Evolutionary conservation across 805 yeast genomes (phyloP).

Genomic region (Dipodascus geniculatus): DNA sequence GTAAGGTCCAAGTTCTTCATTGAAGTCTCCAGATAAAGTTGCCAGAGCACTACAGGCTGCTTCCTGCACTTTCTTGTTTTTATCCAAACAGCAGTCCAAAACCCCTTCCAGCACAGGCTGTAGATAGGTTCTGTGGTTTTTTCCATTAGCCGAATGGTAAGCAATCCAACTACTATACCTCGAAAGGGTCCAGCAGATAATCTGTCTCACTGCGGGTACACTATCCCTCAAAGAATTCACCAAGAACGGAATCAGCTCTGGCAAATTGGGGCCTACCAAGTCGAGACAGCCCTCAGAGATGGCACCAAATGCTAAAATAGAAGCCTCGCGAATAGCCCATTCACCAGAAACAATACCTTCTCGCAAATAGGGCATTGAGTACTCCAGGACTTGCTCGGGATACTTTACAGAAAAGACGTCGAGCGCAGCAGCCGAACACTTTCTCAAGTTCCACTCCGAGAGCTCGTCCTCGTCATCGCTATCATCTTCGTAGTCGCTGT

Average conservation of each 20-base stretch:
- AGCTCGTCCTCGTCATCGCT: constrained; percentile 58
- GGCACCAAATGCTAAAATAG: constrained; percentile 91
- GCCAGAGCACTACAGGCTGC: constrained; percentile 85
- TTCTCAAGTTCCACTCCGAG: constrained; percentile 81
- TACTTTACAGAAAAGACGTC: constrained; percentile 63
- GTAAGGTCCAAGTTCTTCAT: constrained; percentile 48
- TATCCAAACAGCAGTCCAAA: constrained; percentile 64
- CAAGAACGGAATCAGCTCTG: constrained; percentile 72
- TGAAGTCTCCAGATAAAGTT: constrained; percentile 68
- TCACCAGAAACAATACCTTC: constrained; percentile 53
- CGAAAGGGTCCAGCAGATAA: constrained; percentile 90
- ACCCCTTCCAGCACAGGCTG: constrained; percentile 70
- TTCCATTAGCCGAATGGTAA: constrained; percentile 32
- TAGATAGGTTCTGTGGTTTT: constrained; percentile 48
- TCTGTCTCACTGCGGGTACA: constrained; percentile 81
- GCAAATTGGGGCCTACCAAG: constrained; percentile 57
- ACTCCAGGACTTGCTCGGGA: constrained; percentile 55
- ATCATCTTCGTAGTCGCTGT: constrained; percentile 59
- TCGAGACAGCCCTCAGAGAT: constrained; percentile 81
- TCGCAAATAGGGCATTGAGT: constrained; percentile 65
- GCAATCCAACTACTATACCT: constrained; percentile 75
- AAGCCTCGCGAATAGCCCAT: constrained; percentile 90
- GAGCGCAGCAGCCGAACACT: constrained; percentile 88
- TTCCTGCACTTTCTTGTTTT: constrained; percentile 84
- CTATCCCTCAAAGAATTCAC: constrained; percentile 65